Evolutionary conservation across 768 basidiomycete genomes (phyloP), one percentile per base, ranked within the genome.

Genomic region (Tremella mesenterica): DNA sequence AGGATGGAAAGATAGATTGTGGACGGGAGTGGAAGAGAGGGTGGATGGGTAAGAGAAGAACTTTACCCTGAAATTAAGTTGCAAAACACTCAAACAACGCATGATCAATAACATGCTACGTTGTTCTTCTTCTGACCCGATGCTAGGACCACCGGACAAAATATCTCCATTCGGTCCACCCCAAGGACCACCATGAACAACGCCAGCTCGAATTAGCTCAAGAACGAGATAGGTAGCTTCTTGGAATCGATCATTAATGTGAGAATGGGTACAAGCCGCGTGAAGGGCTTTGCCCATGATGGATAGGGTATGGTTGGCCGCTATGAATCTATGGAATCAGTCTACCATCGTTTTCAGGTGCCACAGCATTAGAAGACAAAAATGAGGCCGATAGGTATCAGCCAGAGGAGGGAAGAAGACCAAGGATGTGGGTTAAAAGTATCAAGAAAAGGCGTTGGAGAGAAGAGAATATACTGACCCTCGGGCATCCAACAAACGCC

Each of bases 171-270:
- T 47, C 1, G 51, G 47, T 33, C 81, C 82, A 49, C 85, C 86
- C 87, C 88, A 96, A 50, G 88, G 75, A 67, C 91, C 85, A 0
- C 90, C 90, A 66, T 96, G 92, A 81, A 96, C 85, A 21, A 95
- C 92, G 1, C 91, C 90, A n/a, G 91, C 90, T 63, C 92, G 80
- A 59, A 93, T 85, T 21, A 99, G 81, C 75, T 99, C 95, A 71
- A 97, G 79, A 74, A 95, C 90, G 69, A 97, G 75, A 73, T 90
- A 97, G 1, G 97, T 76, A 2, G 95, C 81, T 73, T 97, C 95
- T 73, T 99, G 95, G 79, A 97, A 96, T 76, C 95, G 95, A 79
- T 99, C 95, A 72, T 92, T 95, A 63, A 96, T 75, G 33, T 86
- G 82, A 5, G 87, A 82, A 29, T 77, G 78, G 60, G 82, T 81